phyloP scores from a whole-genome alignment of 176 grass and related monocot species.

The Oryza glumipatula region DNA sequence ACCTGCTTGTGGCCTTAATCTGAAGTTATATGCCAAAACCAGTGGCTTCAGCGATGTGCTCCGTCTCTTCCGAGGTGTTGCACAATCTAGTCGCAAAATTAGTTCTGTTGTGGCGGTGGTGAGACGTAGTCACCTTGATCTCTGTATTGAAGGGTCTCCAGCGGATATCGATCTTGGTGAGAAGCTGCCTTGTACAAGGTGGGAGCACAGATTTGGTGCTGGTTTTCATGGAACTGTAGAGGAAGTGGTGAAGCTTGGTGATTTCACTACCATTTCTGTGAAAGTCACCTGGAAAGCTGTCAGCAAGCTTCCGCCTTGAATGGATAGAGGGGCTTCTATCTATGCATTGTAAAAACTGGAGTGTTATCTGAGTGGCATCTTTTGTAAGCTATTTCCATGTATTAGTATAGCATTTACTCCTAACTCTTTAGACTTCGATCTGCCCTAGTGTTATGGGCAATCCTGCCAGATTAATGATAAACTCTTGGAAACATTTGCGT shows the following conservation, averaged over 20 bases:
- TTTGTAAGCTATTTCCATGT: too few species aligned
- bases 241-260: constrained; percentile 9
- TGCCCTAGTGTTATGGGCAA: too few species aligned
- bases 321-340: too few species aligned
- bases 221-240: constrained; percentile 7
- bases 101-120: constrained; percentile 28
- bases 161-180: neutral
- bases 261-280: neutral
- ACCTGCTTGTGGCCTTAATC: constrained; percentile 12
- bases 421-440: too few species aligned
- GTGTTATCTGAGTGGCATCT: too few species aligned
- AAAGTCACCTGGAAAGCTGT: constrained; percentile 23
- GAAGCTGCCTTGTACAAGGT: neutral
- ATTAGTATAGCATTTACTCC: too few species aligned
- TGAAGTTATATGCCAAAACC: constrained; percentile 28
- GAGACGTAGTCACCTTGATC: constrained; percentile 7
- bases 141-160: constrained; percentile 5
- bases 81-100: neutral
- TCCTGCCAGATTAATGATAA: too few species aligned
- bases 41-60: constrained; percentile 33
- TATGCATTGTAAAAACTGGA: too few species aligned
- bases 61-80: constrained; percentile 14
- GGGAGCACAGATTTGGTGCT: constrained; percentile 1
- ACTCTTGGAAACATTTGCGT: too few species aligned
- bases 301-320: too few species aligned